phyloP scores from a whole-genome alignment of 441 rosid genomes.

The Melastoma candidum region DNA sequence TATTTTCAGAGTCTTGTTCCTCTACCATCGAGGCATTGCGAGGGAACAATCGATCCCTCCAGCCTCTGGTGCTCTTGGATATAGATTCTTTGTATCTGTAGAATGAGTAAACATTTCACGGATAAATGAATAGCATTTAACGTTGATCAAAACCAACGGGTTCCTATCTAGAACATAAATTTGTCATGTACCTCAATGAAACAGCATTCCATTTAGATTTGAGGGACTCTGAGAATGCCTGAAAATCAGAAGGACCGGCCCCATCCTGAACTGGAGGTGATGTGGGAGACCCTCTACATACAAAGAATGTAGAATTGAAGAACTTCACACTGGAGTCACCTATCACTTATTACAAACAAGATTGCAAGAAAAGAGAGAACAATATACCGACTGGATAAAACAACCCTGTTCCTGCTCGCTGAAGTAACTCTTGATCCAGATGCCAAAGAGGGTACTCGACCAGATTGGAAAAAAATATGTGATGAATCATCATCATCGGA shows the following conservation, averaged over 20 bases:
- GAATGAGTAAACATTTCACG: slow-evolving; percentile 2
- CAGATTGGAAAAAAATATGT: slow-evolving; percentile 15
- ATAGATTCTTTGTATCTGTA: slow-evolving; percentile 34
- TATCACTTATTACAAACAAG: background rate
- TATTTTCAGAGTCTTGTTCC: slow-evolving; percentile 31
- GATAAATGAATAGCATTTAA: slow-evolving; percentile 3
- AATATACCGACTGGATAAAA: slow-evolving; percentile 31
- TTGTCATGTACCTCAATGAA: slow-evolving; percentile 26
- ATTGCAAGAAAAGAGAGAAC: slow-evolving; percentile 1
- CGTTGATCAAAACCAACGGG: background rate
- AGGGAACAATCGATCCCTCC: slow-evolving; percentile 55
- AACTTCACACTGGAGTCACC: background rate
- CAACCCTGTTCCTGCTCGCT: slow-evolving; percentile 22
- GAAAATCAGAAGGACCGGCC: slow-evolving; percentile 39
- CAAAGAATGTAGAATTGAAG: slow-evolving; percentile 2
- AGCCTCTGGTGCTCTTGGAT: slow-evolving; percentile 50
- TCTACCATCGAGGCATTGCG: slow-evolving; percentile 46
- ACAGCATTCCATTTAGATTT: slow-evolving; percentile 12
- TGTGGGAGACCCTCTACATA: slow-evolving; percentile 24
- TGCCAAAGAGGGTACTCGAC: slow-evolving; percentile 24
- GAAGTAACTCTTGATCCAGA: slow-evolving; percentile 22
- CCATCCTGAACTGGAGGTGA: slow-evolving; percentile 24
- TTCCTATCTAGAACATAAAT: background rate
- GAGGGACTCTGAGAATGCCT: slow-evolving; percentile 36
- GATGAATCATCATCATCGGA: slow-evolving; percentile 21